These are phyloP conservation scores for Globisporangium iwayamae DNA, from an alignment of 352 stramenopile species.

Conservation along the genomic window DNA sequence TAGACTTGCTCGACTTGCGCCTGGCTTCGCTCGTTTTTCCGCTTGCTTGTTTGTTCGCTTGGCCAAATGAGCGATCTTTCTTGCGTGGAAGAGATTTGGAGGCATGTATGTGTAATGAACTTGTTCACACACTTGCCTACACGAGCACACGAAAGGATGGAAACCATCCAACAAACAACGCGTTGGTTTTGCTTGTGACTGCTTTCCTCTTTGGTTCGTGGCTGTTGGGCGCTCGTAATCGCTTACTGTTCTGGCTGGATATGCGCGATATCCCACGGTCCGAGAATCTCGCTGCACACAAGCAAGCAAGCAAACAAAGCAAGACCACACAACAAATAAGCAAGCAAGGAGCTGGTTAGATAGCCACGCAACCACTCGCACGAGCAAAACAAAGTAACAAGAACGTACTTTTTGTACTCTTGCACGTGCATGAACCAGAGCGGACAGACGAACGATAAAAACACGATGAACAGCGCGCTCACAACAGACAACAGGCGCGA, in stretches of 20 bases:
- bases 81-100: too few species aligned
- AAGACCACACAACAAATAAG: too few species aligned
- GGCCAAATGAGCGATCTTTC: too few species aligned
- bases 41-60: too few species aligned
- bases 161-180: neutral
- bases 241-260: slow-evolving; percentile 59
- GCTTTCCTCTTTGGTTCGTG: slow-evolving; percentile 4
- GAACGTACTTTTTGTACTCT: slow-evolving; percentile 88
- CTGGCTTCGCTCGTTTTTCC: too few species aligned
- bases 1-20: too few species aligned
- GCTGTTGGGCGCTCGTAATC: neutral
- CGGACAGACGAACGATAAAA: slow-evolving; percentile 84
- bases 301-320: neutral
- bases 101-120: neutral
- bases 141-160: too few species aligned
- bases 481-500: slow-evolving; percentile 60
- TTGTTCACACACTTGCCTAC: neutral
- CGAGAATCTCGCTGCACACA: slow-evolving; percentile 73
- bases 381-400: neutral
- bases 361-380: neutral
- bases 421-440: slow-evolving; percentile 90
- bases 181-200: neutral
- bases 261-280: slow-evolving; percentile 90
- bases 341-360: neutral
- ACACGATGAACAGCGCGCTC: slow-evolving; percentile 63